A percentile compares a stretch with the other conserved stretches of the same genome.
Evolutionary conservation across 2,329 filamentous ascomycete genomes (phyloP).

Genomic region (Sclerotinia glacialis): DNA sequence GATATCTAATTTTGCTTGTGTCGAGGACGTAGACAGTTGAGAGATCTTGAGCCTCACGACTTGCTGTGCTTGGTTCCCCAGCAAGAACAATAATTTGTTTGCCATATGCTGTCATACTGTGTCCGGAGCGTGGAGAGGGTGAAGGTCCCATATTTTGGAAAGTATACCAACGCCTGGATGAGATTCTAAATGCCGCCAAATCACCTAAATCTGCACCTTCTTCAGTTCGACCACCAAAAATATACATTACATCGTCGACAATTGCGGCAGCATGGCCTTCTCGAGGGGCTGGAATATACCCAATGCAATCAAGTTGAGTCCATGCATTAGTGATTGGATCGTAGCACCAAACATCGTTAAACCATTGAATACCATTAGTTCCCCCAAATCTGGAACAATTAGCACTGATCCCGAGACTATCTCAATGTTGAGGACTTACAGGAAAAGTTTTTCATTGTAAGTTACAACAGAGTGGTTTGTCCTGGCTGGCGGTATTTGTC

Average conservation of each 20-base stretch:
- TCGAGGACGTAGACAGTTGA: constrained; percentile 89
- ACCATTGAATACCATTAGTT: constrained; percentile 94
- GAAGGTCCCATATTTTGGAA: constrained; percentile 99
- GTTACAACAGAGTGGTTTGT: constrained; percentile 94
- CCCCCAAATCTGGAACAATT: constrained; percentile 73
- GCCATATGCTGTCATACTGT: constrained; percentile 94
- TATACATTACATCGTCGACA: constrained; percentile 98
- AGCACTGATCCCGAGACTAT: constrained; percentile 20
- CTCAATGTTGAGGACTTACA: constrained; percentile 56
- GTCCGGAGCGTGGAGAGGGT: constrained; percentile 87
- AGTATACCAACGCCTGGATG: constrained; percentile 92
- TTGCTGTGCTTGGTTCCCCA: constrained; percentile 88
- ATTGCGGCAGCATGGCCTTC: constrained; percentile 93
- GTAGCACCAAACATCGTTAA: constrained; percentile 98
- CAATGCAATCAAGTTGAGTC: constrained; percentile 90
- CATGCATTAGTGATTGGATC: constrained; percentile 80
- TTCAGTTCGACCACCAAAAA: constrained; percentile 93
- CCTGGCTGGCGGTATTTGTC: constrained; percentile 76
- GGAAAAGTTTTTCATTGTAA: constrained; percentile 87
- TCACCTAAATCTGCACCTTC: constrained; percentile 91
- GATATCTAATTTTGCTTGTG: constrained; percentile 94
- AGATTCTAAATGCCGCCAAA: constrained; percentile 79
- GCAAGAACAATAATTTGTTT: constrained; percentile 91
- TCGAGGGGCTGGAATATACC: constrained; percentile 89
- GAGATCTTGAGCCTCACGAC: constrained; percentile 76